Conservation (phyloP, 2,329 filamentous ascomycete genomes). For the Pseudogymnoascus sp. region DNA sequence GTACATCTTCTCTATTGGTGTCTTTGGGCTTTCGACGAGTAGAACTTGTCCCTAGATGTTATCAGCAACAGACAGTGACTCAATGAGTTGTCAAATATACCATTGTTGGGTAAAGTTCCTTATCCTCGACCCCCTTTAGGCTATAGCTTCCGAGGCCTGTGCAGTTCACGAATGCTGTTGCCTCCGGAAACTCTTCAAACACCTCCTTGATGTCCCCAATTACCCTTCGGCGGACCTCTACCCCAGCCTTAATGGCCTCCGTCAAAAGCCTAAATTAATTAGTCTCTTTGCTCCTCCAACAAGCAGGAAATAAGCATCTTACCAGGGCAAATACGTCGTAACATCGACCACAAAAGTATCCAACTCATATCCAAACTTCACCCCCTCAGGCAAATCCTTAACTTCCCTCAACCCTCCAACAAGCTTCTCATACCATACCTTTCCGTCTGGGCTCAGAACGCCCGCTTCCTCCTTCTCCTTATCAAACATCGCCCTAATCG, state of each 20-base stretch:
- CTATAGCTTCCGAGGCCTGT: conserved; percentile 22
- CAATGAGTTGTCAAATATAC: conserved; percentile 10
- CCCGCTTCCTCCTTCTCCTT: conserved; percentile 20
- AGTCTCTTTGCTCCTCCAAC: background rate
- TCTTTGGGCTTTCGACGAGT: conserved; percentile 31
- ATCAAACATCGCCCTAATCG: conserved; percentile 11
- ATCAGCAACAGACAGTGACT: background rate
- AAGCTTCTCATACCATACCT: conserved; percentile 35
- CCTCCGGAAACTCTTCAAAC: conserved; percentile 12
- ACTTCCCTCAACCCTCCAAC: conserved; percentile 30
- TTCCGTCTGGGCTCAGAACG: conserved; percentile 28
- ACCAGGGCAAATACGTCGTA: conserved; percentile 30
- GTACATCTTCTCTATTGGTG: conserved; percentile 33
- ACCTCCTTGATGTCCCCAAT: conserved; percentile 16
- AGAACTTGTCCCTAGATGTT: conserved; percentile 25
- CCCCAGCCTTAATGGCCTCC: conserved; percentile 15
- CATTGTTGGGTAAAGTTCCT: conserved; percentile 24
- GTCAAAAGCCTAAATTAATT: conserved; percentile 26
- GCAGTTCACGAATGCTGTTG: conserved; percentile 21
- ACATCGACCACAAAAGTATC: conserved; percentile 33
- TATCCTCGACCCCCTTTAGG: conserved; percentile 24
- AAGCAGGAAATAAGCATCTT: conserved; percentile 15
- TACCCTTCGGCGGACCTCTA: conserved; percentile 15
- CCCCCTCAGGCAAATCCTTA: conserved; percentile 28
- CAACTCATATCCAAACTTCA: conserved; percentile 30